Conservation (phyloP, 2,329 filamentous ascomycete genomes). For the Ophiocordyceps camponoti-leonardi region DNA sequence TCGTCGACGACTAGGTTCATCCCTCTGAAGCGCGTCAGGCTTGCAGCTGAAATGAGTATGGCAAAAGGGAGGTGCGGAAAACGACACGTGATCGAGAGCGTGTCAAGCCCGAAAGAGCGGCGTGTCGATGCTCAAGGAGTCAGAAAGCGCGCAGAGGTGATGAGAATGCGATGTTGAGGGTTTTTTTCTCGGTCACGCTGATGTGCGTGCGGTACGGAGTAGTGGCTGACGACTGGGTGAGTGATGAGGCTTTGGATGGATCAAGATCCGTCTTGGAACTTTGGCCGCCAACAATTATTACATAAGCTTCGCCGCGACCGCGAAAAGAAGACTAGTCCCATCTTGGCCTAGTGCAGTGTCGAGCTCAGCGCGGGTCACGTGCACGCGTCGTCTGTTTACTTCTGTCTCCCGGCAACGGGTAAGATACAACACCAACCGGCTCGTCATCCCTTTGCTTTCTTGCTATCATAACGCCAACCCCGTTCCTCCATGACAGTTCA, state of each 20-base stretch:
- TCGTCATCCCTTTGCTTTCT: neutral
- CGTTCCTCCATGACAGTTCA: slow-evolving; percentile 7
- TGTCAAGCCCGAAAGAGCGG: neutral
- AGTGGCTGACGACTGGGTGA: neutral
- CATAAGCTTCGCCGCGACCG: neutral
- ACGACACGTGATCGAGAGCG: neutral
- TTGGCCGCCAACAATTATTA: neutral
- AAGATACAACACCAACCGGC: neutral
- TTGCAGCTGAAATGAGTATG: neutral
- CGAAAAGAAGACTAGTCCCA: neutral
- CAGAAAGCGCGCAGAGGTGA: neutral
- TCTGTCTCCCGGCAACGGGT: slow-evolving; percentile 11
- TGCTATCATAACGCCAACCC: slow-evolving; percentile 5
- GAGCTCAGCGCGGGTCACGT: slow-evolving; percentile 5
- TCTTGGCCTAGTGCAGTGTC: neutral
- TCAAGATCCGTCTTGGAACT: neutral
- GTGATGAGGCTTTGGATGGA: neutral
- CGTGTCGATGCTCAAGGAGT: neutral
- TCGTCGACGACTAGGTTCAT: neutral
- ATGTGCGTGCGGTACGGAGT: neutral
- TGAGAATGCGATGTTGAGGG: neutral
- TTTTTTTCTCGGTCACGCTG: neutral
- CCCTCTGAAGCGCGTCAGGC: neutral
- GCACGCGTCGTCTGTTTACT: slow-evolving; percentile 12
- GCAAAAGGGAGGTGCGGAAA: no score